A percentile compares a stretch with the other conserved stretches of the same genome.
These are phyloP conservation scores for Auriculariales sp. DNA, from an alignment of 768 basidiomycete genomes.

Conservation along the genomic window DNA sequence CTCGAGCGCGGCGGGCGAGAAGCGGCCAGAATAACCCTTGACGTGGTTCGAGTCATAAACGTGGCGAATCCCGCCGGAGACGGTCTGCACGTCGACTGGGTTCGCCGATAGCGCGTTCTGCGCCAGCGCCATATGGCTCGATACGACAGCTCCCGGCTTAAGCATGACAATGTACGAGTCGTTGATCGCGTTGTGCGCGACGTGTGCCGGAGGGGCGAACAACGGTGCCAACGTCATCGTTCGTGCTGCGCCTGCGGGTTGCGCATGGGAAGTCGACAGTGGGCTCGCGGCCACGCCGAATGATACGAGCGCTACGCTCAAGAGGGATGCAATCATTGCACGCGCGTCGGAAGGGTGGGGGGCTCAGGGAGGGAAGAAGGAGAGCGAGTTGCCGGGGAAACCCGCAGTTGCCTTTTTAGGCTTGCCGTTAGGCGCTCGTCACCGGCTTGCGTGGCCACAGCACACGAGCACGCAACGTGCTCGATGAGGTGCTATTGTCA, in stretches of 20 bases:
- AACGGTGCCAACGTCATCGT: neutral
- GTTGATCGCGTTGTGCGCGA: slow-evolving; percentile 52
- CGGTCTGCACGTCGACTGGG: slow-evolving; percentile 27
- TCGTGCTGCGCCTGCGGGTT: neutral
- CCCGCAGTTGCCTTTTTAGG: no score
- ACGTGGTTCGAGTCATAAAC: slow-evolving; percentile 57
- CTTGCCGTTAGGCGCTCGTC: no score
- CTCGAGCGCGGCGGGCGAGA: slow-evolving; percentile 54
- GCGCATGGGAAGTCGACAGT: neutral
- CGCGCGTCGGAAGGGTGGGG: neutral
- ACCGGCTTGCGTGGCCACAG: neutral
- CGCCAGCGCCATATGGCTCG: slow-evolving; percentile 71
- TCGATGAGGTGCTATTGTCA: neutral
- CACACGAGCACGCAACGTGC: neutral
- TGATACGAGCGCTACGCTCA: neutral
- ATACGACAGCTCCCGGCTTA: slow-evolving; percentile 45
- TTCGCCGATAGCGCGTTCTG: slow-evolving; percentile 42
- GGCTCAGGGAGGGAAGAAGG: no score
- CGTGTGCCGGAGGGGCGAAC: neutral
- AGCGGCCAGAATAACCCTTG: slow-evolving; percentile 71
- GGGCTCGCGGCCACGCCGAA: neutral
- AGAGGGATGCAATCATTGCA: neutral
- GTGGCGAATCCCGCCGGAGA: slow-evolving; percentile 45
- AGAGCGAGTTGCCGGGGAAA: no score
- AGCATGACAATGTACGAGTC: slow-evolving; percentile 94